Evolutionary conservation across 2,329 filamentous ascomycete species (phyloP).

Genomic region (Mariannaea elegans): DNA sequence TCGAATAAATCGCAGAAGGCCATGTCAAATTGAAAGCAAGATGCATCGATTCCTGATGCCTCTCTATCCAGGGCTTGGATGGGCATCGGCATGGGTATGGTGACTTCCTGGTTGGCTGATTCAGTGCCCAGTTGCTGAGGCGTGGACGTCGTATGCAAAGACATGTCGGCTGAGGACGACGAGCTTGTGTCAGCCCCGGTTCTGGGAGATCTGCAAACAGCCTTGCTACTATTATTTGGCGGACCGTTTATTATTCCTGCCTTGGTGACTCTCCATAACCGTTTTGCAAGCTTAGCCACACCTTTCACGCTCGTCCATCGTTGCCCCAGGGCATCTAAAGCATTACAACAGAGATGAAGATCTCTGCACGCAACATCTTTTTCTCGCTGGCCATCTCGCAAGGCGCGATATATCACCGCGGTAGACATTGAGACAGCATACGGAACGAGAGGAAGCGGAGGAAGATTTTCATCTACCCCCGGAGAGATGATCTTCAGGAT

Average conservation of each 20-base stretch:
- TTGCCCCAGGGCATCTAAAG: slow-evolving; percentile 14
- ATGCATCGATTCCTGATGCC: background rate
- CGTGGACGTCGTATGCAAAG: background rate
- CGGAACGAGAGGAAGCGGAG: slow-evolving; percentile 18
- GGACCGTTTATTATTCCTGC: background rate
- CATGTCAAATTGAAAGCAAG: slow-evolving; percentile 6
- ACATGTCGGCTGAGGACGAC: background rate
- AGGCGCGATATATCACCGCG: slow-evolving; percentile 24
- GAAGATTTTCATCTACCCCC: slow-evolving; percentile 5
- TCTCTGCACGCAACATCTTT: slow-evolving; percentile 8
- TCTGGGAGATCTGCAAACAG: background rate
- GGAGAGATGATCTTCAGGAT: slow-evolving; percentile 7
- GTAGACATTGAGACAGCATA: slow-evolving; percentile 25
- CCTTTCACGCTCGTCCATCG: slow-evolving; percentile 22
- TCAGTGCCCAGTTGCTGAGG: background rate
- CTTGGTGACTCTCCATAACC: slow-evolving; percentile 8
- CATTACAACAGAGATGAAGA: slow-evolving; percentile 19
- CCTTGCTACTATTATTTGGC: background rate
- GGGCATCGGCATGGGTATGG: background rate
- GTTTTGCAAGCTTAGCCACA: slow-evolving; percentile 14
- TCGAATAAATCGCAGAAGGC: slow-evolving; percentile 19
- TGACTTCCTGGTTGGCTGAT: background rate
- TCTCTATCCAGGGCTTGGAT: slow-evolving; percentile 3
- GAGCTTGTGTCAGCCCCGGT: background rate
- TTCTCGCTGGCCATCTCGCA: slow-evolving; percentile 15